Evolutionary conservation across 1,139 yeast species (phyloP).

Genomic region (Lodderomyces orthopsilosis): DNA sequence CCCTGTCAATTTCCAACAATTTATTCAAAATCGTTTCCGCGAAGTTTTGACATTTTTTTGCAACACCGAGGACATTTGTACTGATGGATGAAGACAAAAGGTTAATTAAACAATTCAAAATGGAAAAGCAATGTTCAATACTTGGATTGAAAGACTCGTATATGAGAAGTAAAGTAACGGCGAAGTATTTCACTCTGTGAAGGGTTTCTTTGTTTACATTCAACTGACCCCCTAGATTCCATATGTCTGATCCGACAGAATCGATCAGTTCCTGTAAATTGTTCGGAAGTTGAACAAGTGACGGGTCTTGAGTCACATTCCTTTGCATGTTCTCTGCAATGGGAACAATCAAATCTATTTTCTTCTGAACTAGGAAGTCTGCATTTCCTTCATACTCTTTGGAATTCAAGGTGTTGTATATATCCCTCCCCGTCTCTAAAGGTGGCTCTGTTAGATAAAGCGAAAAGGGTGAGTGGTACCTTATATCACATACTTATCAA

Average conservation of each 20-base stretch:
- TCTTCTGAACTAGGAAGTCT: conserved; percentile 9
- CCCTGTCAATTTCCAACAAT: conserved; percentile 7
- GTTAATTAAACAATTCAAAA: conserved; percentile 18
- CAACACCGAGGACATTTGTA: conserved; percentile 10
- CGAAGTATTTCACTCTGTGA: conserved; percentile 18
- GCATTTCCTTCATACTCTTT: conserved; percentile 5
- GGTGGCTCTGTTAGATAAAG: too few species aligned
- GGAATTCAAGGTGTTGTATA: conserved; percentile 6
- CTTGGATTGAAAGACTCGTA: conserved; percentile 17
- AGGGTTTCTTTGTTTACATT: conserved; percentile 11
- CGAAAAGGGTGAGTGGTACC: background rate
- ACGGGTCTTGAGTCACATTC: conserved; percentile 4
- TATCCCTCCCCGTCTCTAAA: conserved; percentile 13
- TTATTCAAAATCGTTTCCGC: conserved; percentile 7
- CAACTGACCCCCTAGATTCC: conserved; percentile 20
- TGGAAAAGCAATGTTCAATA: conserved; percentile 17
- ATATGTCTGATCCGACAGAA: conserved; percentile 19
- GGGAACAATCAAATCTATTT: conserved; percentile 11
- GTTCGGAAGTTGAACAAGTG: conserved; percentile 6
- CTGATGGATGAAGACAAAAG: conserved; percentile 13
- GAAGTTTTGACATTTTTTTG: conserved; percentile 12
- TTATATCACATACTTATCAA: conserved; percentile 11
- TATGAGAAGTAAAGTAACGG: conserved; percentile 20
- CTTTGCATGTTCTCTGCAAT: conserved; percentile 11
- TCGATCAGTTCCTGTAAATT: conserved; percentile 14